Conservation (phyloP, 352 stramenopile species). For the Phytophthora colocasiae region DNA sequence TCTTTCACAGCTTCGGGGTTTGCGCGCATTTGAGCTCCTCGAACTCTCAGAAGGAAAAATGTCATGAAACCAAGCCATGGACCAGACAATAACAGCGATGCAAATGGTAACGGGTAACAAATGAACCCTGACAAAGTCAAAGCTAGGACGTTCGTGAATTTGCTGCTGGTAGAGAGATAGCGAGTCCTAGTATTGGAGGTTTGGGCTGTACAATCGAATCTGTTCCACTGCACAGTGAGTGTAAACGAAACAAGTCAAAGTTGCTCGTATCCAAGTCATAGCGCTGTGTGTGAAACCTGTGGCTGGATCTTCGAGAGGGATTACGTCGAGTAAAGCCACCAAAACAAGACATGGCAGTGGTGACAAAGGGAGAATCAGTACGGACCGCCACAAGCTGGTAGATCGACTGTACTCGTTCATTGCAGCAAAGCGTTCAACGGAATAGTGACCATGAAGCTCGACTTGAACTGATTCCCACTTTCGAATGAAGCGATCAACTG, state of each 20-base stretch:
- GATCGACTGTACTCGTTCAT: conserved; percentile 20
- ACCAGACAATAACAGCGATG: conserved; percentile 12
- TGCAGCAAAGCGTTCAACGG: conserved; percentile 10
- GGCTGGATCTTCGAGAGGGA: conserved; percentile 18
- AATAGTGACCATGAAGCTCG: conserved; percentile 31
- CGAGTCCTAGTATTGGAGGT: conserved; percentile 8
- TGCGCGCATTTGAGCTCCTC: conserved; percentile 21
- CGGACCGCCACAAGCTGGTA: conserved; percentile 7
- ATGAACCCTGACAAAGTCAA: conserved; percentile 8
- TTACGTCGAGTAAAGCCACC: conserved; percentile 22
- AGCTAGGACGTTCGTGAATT: conserved; percentile 9
- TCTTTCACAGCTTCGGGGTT: conserved; percentile 24
- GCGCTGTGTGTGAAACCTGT: conserved; percentile 11
- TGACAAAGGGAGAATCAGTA: conserved; percentile 8
- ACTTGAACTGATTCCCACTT: conserved; percentile 36
- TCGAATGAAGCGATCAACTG: conserved; percentile 12
- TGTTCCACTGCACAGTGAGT: conserved; percentile 31
- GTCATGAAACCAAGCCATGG: conserved; percentile 24
- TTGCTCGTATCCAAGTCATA: conserved; percentile 13
- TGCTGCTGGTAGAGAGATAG: conserved; percentile 20
- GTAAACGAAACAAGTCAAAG: conserved; percentile 28
- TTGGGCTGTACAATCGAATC: conserved; percentile 31
- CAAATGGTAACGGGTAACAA: conserved; percentile 28
- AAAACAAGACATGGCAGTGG: conserved; percentile 22
- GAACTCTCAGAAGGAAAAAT: conserved; percentile 20